These are phyloP conservation scores for Phaeotremella fagi DNA, from an alignment of 768 basidiomycete genomes.

Conservation along the genomic window DNA sequence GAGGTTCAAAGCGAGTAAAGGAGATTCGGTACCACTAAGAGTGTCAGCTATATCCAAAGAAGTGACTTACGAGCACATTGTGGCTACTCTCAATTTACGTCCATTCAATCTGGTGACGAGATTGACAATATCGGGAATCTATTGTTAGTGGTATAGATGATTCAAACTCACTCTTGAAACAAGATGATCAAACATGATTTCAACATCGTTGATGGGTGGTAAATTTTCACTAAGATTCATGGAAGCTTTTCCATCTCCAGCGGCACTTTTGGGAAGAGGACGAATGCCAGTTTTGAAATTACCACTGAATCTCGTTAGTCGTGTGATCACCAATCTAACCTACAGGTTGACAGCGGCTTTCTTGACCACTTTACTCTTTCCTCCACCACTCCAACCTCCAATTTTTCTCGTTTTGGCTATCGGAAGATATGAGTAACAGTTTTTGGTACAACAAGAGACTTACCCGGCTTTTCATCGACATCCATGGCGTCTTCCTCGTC, in stretches of 20 bases:
- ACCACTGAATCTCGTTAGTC: slow-evolving; percentile 4
- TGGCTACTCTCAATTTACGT: slow-evolving; percentile 83
- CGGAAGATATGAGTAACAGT: no score
- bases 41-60: no score
- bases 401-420: slow-evolving; percentile 10
- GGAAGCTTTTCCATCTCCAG: slow-evolving; percentile 20
- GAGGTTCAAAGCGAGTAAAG: slow-evolving; percentile 79
- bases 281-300: slow-evolving; percentile 28
- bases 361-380: slow-evolving; percentile 24
- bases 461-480: no score
- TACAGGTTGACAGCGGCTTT: slow-evolving; percentile 29
- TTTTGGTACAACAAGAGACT: no score
- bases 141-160: background rate
- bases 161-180: slow-evolving; percentile 26
- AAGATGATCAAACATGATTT: slow-evolving; percentile 37
- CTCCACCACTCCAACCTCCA: slow-evolving; percentile 13
- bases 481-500: slow-evolving; percentile 4
- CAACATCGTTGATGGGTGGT: slow-evolving; percentile 35
- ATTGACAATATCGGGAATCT: slow-evolving; percentile 39
- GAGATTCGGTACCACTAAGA: slow-evolving; percentile 89
- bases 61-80: slow-evolving; percentile 62
- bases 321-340: background rate
- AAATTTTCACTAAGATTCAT: slow-evolving; percentile 35
- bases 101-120: slow-evolving; percentile 53
- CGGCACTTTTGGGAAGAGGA: slow-evolving; percentile 17